Evolutionary conservation across 306 rosid genomes (phyloP).

Genomic region (Citrullus amarus): DNA sequence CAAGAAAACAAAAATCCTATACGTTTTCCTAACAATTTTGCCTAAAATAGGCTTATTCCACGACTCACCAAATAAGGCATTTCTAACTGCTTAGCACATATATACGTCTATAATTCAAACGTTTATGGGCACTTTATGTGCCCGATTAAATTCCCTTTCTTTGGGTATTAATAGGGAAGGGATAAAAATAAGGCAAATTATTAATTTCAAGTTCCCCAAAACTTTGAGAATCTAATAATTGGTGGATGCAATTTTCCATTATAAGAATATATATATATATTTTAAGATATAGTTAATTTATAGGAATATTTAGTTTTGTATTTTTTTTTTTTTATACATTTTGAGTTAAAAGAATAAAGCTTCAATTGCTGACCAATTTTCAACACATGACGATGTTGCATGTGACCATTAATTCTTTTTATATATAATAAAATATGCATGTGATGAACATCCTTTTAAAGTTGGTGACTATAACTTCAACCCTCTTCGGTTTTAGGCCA

Average conservation of each 20-base stretch:
- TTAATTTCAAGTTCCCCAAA: neutral
- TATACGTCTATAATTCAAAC: neutral
- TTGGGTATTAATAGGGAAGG: neutral
- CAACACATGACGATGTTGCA: neutral
- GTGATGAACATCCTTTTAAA: neutral
- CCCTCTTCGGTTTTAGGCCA: neutral
- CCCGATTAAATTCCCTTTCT: neutral
- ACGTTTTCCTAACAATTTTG: conserved; percentile 1
- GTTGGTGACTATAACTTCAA: neutral
- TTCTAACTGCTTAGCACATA: neutral
- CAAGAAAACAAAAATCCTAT: neutral
- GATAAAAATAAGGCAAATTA: neutral
- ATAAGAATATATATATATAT: neutral
- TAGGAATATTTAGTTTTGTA: neutral
- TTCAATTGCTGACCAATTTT: neutral
- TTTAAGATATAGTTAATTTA: neutral
- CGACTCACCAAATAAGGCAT: neutral
- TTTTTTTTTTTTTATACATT: neutral
- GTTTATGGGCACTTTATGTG: neutral
- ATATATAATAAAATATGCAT: neutral
- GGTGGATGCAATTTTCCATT: neutral
- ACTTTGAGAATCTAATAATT: neutral
- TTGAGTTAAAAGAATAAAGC: neutral
- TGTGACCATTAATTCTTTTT: no score
- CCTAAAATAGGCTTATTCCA: neutral